Percentiles rank a stretch among this genome's conserved stretches.
Evolutionary conservation across 2,329 filamentous ascomycete species (phyloP).

Genomic region (Fonsecaea nubica): DNA sequence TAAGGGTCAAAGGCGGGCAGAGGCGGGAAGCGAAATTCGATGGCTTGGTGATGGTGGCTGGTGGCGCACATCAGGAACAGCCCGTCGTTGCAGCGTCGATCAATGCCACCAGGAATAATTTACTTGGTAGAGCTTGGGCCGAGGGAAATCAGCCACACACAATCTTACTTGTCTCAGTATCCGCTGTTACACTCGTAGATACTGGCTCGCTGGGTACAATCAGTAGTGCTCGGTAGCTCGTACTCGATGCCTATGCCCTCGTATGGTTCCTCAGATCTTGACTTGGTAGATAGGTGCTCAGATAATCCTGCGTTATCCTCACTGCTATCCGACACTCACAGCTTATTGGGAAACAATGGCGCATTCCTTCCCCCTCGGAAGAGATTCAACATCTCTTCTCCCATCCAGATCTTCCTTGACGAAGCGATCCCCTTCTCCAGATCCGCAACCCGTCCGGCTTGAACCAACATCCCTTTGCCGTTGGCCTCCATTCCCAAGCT

Average conservation of each 20-base stretch:
- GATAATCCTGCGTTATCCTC: too few relatives aligned
- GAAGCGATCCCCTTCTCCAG: slow-evolving; percentile 56
- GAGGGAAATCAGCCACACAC: not conserved
- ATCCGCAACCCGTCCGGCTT: slow-evolving; percentile 53
- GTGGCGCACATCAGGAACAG: slow-evolving; percentile 1
- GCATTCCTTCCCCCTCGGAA: slow-evolving; percentile 53
- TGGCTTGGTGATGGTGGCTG: not conserved
- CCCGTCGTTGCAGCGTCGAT: slow-evolving; percentile 1
- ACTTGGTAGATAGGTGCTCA: too few relatives aligned
- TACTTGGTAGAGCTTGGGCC: not conserved
- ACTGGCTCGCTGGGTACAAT: not conserved
- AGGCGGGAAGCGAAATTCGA: slow-evolving; percentile 1
- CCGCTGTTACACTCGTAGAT: not conserved
- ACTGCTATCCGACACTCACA: slow-evolving; percentile 24
- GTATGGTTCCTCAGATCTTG: too few relatives aligned
- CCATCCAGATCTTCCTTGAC: slow-evolving; percentile 56
- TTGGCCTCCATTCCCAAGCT: slow-evolving; percentile 53
- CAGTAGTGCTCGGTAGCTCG: not conserved
- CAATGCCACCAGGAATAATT: not conserved
- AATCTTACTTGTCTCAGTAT: not conserved
- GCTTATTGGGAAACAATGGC: slow-evolving; percentile 42
- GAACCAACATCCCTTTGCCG: slow-evolving; percentile 55
- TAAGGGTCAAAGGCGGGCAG: not conserved
- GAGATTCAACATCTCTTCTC: slow-evolving; percentile 58
- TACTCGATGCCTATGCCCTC: too few relatives aligned